Conservation (phyloP, 2,329 filamentous ascomycete genomes). For the Davidsoniella virescens region DNA sequence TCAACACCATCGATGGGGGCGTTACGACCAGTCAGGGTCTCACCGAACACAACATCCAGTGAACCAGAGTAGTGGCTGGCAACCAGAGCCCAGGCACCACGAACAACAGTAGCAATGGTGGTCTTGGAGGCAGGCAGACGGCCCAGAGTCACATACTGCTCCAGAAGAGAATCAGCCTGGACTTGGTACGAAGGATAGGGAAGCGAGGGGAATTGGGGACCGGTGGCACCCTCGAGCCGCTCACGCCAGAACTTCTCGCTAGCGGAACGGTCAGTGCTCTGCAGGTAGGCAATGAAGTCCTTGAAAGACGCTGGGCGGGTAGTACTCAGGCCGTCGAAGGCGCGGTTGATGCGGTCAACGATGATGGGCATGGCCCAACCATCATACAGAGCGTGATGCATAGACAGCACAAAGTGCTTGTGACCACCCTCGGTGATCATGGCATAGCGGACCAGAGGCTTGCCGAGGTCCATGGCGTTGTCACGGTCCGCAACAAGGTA, state of each 20-base stretch:
- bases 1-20: conserved; percentile 31
- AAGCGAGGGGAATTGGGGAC: conserved; percentile 31
- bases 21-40: conserved; percentile 41
- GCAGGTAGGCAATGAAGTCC: conserved; percentile 33
- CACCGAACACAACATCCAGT: conserved; percentile 39
- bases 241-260: conserved; percentile 32
- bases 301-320: conserved; percentile 22
- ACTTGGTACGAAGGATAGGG: conserved; percentile 32
- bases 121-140: conserved; percentile 21
- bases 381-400: conserved; percentile 41
- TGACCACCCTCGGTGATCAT: conserved; percentile 23
- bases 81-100: conserved; percentile 42
- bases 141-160: conserved; percentile 31
- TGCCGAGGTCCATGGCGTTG: conserved; percentile 28
- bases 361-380: conserved; percentile 38
- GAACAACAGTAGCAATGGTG: conserved; percentile 38
- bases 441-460: conserved; percentile 29
- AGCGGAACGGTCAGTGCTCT: conserved; percentile 22
- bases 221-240: conserved; percentile 27
- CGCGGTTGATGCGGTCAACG: conserved; percentile 31
- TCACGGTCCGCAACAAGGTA: conserved; percentile 27
- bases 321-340: conserved; percentile 22
- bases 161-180: conserved; percentile 34
- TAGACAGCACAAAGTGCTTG: conserved; percentile 33
- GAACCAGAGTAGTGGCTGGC: conserved; percentile 35